These are phyloP conservation scores for Diaporthe amygdali DNA, from an alignment of 2,329 filamentous ascomycete genomes.

Conservation along the genomic window DNA sequence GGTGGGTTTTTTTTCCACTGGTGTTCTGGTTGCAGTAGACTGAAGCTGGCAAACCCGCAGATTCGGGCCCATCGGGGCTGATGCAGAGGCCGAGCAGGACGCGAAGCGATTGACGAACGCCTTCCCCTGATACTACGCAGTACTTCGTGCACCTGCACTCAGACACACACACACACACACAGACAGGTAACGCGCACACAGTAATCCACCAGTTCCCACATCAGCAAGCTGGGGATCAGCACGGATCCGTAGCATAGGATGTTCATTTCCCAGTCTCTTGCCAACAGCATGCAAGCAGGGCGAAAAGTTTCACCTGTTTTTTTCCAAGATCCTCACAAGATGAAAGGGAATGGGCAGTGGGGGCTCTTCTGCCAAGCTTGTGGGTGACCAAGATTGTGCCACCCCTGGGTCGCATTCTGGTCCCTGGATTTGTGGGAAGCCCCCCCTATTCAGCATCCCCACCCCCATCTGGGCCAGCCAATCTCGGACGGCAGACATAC, in stretches of 20 bases:
- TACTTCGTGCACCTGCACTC: neutral
- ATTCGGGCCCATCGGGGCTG: slow-evolving; percentile 17
- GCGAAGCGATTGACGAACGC: slow-evolving; percentile 15
- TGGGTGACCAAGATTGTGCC: slow-evolving; percentile 15
- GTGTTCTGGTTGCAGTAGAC: neutral
- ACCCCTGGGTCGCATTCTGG: slow-evolving; percentile 11
- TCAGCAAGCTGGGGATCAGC: neutral
- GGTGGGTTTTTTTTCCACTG: neutral
- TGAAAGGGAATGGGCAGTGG: slow-evolving; percentile 18
- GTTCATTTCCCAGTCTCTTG: slow-evolving; percentile 16
- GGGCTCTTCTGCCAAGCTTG: slow-evolving; percentile 9
- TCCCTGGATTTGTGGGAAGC: slow-evolving; percentile 21
- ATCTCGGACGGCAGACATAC: neutral
- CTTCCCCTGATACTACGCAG: neutral
- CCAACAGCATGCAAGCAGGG: slow-evolving; percentile 1
- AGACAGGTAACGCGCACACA: neutral
- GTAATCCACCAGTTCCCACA: neutral
- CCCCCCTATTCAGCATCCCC: slow-evolving; percentile 16
- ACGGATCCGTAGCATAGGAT: neutral
- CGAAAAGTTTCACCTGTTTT: neutral
- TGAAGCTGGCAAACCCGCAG: neutral
- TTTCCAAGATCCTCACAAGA: slow-evolving; percentile 16
- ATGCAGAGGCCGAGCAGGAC: slow-evolving; percentile 9
- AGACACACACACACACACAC: neutral
- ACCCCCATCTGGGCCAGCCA: slow-evolving; percentile 6